Evolutionary conservation across 352 stramenopile species (phyloP).

Genomic region (Saprolegnia parasitica): DNA sequence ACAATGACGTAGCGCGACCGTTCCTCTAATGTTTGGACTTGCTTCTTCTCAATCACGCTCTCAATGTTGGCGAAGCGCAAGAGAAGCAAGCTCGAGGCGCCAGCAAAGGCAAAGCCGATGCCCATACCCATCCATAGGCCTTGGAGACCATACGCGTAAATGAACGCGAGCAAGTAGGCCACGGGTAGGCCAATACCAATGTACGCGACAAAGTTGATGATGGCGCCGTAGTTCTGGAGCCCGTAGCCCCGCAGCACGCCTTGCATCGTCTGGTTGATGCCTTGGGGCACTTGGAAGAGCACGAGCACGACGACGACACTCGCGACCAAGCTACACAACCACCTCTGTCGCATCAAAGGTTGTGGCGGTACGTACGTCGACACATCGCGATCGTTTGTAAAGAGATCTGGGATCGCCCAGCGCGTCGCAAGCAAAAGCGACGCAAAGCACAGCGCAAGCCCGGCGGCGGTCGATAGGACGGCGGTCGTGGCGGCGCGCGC

Average conservation of each 20-base stretch:
- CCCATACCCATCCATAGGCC: slow-evolving; percentile 36
- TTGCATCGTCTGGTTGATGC: slow-evolving; percentile 32
- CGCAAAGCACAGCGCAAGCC: not conserved
- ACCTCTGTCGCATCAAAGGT: slow-evolving; percentile 2
- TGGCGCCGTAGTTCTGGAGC: slow-evolving; percentile 30
- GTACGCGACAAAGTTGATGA: slow-evolving; percentile 36
- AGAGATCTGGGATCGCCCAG: not conserved
- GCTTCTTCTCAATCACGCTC: not conserved
- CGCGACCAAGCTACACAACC: slow-evolving; percentile 22
- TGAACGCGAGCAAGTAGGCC: slow-evolving; percentile 31
- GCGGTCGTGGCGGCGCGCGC: slow-evolving; percentile 33
- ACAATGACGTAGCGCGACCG: not conserved
- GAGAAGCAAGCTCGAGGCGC: not conserved
- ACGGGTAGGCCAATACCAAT: slow-evolving; percentile 36
- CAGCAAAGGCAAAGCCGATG: not conserved
- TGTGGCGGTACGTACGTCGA: not conserved
- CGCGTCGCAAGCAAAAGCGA: not conserved
- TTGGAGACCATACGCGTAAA: slow-evolving; percentile 4
- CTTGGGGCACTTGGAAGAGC: slow-evolving; percentile 36
- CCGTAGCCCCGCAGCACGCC: slow-evolving; percentile 34
- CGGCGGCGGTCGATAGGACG: not conserved
- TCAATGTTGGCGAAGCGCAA: not conserved
- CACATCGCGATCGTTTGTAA: not conserved
- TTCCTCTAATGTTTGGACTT: not conserved
- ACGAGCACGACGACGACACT: slow-evolving; percentile 32